A percentile compares a stretch with the other conserved stretches of the same genome.
Evolutionary conservation across 2,329 filamentous ascomycete genomes (phyloP).

Genomic region (Basipetospora chlamydospora): DNA sequence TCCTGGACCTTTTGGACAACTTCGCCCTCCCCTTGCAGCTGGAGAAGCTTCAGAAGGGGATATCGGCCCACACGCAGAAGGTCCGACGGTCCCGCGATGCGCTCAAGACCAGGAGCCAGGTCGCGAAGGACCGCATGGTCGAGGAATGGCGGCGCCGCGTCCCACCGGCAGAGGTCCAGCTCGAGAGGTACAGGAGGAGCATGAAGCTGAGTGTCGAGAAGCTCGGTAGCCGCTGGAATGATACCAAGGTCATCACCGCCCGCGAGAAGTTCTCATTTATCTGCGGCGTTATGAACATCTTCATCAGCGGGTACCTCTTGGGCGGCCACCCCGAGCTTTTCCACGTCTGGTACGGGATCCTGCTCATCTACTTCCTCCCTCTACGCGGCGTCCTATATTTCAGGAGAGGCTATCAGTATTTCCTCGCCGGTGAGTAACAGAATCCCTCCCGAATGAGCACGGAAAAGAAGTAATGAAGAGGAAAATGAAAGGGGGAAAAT

Average conservation of each 20-base stretch:
- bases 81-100: conserved; percentile 71
- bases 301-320: conserved; percentile 87
- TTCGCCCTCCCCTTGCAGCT: conserved; percentile 79
- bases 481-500: no score
- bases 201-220: conserved; percentile 86
- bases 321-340: conserved; percentile 76
- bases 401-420: conserved; percentile 87
- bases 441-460: no score
- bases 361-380: conserved; percentile 92
- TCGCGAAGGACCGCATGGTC: conserved; percentile 77
- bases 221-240: conserved; percentile 72
- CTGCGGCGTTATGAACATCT: conserved; percentile 90
- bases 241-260: conserved; percentile 73
- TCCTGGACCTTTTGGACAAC: conserved; percentile 91
- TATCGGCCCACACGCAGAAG: conserved; percentile 72
- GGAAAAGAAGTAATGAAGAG: no score
- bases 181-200: conserved; percentile 76
- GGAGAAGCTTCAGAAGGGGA: conserved; percentile 74
- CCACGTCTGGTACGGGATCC: conserved; percentile 80
- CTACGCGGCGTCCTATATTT: conserved; percentile 87
- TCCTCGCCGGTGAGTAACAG: no score
- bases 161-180: conserved; percentile 77
- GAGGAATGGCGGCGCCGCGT: conserved; percentile 83
- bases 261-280: conserved; percentile 96
- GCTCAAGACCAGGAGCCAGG: conserved; percentile 58